Evolutionary conservation across 345 rosid species (phyloP).

Genomic region (Heritiera fomes): DNA sequence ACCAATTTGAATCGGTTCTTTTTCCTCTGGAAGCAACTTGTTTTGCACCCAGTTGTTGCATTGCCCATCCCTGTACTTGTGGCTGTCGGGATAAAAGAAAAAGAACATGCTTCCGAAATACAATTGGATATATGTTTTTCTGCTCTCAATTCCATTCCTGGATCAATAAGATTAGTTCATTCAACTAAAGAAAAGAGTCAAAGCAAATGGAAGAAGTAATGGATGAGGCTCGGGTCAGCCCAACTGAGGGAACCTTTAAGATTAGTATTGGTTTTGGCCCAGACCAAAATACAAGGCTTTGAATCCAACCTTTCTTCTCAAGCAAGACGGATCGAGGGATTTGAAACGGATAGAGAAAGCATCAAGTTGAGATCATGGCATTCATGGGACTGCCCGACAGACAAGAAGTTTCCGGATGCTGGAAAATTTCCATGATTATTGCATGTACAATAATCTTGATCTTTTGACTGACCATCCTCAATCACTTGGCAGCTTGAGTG

Average conservation of each 20-base stretch:
- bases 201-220: not conserved
- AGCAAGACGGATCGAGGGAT: not conserved
- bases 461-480: not conserved
- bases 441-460: constrained; percentile 21
- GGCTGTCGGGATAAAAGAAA: not conserved
- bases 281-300: not conserved
- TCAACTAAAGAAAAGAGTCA: not conserved
- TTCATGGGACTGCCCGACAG: not conserved
- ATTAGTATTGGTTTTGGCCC: not conserved
- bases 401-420: not conserved
- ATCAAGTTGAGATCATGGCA: not conserved
- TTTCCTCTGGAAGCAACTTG: not conserved
- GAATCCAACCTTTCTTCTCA: not conserved
- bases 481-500: not conserved
- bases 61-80: not conserved
- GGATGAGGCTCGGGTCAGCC: not conserved
- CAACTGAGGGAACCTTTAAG: not conserved
- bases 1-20: too few species aligned
- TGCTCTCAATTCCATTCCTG: not conserved
- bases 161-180: not conserved
- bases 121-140: not conserved
- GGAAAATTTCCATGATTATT: not conserved
- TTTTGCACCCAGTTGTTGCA: not conserved
- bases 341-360: constrained; percentile 8
- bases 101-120: not conserved